Evolutionary conservation across 345 rosid genomes (phyloP).

Genomic region (Citrus sinensis): DVS_A1.0 CM039169.1:29447001-29447500

Average conservation of each 20-base stretch:
- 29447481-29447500: too few relatives aligned
- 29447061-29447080: constrained; percentile 82
- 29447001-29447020: constrained; percentile 61
- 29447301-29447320: neutral
- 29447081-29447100: constrained; percentile 63
- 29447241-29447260: neutral
- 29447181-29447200: neutral
- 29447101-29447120: constrained; percentile 29
- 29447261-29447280: neutral
- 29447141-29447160: neutral
- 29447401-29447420: too few relatives aligned
- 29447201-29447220: neutral
- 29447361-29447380: too few relatives aligned
- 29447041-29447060: constrained; percentile 80
- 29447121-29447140: neutral
- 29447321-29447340: neutral
- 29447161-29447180: neutral
- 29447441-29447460: too few relatives aligned
- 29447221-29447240: neutral
- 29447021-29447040: constrained; percentile 58
- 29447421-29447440: too few relatives aligned
- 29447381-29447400: neutral
- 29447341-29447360: neutral
- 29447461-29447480: too few relatives aligned
- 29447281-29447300: neutral